These are phyloP conservation scores for Chalciporus piperatoides DNA, from an alignment of 1,284 basidiomycete genomes.

Conservation along the genomic window DNA sequence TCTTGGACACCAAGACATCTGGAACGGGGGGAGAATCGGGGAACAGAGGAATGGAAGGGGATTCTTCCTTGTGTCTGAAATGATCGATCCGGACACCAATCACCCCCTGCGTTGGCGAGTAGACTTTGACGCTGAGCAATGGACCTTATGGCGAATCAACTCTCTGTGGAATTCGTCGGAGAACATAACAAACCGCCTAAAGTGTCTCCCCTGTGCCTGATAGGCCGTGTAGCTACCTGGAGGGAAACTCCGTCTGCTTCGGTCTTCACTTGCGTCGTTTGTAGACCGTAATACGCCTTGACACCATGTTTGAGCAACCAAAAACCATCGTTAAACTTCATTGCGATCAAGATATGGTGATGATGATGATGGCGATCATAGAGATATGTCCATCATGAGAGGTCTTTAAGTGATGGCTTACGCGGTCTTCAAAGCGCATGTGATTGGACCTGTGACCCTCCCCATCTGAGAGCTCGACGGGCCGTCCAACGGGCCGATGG, in stretches of 20 bases:
- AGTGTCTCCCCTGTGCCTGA: conserved; percentile 67
- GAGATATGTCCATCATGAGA: not conserved
- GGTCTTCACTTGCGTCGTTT: conserved; percentile 45
- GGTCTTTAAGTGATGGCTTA: not conserved
- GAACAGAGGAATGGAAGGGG: conserved; percentile 58
- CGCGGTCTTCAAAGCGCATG: too few relatives aligned
- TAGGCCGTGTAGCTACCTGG: conserved; percentile 61
- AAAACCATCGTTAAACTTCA: conserved; percentile 63
- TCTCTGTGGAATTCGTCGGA: not conserved
- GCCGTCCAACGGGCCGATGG: not conserved
- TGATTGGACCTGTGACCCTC: too few relatives aligned
- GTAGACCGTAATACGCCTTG: conserved; percentile 55
- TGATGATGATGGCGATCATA: not conserved
- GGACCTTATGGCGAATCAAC: conserved; percentile 6
- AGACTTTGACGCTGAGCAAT: conserved; percentile 43
- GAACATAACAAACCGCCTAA: conserved; percentile 46
- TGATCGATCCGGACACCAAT: conserved; percentile 64
- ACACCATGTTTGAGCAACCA: conserved; percentile 66
- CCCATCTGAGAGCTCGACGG: not conserved
- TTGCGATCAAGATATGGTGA: conserved; percentile 17
- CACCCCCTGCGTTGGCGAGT: conserved; percentile 65
- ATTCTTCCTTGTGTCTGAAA: conserved; percentile 45
- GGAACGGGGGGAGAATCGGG: conserved; percentile 53
- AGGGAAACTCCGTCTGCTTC: conserved; percentile 51
- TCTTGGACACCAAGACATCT: conserved; percentile 24